A percentile compares a stretch with the other conserved stretches of the same genome.
Conservation (phyloP, 2,329 filamentous ascomycete genomes). For the Nemania sp. region DNA sequence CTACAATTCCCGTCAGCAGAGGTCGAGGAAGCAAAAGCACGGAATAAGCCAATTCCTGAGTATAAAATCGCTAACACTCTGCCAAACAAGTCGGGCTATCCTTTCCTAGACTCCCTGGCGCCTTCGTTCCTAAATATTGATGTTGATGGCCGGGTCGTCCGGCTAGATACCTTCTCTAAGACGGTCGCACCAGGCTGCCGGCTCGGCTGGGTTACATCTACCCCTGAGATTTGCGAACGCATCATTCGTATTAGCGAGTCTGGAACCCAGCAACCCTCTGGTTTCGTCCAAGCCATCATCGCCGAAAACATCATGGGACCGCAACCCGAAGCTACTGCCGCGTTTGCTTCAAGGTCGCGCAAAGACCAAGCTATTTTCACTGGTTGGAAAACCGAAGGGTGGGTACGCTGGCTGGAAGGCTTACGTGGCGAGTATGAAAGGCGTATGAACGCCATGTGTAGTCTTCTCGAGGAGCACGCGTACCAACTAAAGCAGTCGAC, state of each 20-base stretch:
- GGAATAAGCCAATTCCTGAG: constrained; percentile 52
- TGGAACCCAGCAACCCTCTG: constrained; percentile 85
- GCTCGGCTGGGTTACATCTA: constrained; percentile 89
- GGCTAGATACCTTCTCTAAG: constrained; percentile 94
- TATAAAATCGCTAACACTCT: constrained; percentile 49
- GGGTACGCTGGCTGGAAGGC: constrained; percentile 91
- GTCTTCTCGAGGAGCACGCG: constrained; percentile 75
- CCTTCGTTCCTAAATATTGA: constrained; percentile 87
- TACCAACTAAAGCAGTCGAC: constrained; percentile 74
- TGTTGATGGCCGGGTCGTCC: constrained; percentile 85
- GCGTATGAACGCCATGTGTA: constrained; percentile 85
- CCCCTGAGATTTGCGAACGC: constrained; percentile 81
- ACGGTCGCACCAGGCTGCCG: constrained; percentile 90
- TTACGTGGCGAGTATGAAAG: constrained; percentile 86
- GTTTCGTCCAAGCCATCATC: constrained; percentile 88
- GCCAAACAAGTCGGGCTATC: constrained; percentile 69
- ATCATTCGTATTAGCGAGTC: constrained; percentile 79
- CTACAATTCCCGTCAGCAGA: constrained; percentile 85
- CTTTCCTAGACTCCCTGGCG: constrained; percentile 84
- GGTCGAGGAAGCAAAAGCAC: constrained; percentile 62
- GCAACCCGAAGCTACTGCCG: constrained; percentile 61
- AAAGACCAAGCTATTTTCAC: constrained; percentile 61
- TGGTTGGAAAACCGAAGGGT: constrained; percentile 85
- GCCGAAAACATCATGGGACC: constrained; percentile 81
- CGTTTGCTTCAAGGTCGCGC: constrained; percentile 59